Base-by-base conservation (phyloP, 148 eudicot species). In the Chenopodium suecicum region DNA sequence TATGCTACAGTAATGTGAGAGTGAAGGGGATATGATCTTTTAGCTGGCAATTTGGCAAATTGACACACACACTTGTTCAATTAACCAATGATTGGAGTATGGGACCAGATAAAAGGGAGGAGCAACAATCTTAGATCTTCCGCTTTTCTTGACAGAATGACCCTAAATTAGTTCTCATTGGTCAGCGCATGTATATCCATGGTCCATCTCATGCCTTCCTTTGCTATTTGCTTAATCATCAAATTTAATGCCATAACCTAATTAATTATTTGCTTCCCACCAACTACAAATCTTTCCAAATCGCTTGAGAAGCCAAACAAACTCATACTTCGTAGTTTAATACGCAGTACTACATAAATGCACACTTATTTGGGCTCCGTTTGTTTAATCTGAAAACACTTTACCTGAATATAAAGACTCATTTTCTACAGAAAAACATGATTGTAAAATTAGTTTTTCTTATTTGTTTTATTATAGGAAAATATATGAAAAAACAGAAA, bases 81-180 rank as follows among this genome's bases (percentile, higher is more conserved):
- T 31, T 29, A 13, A 75, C 65, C 78, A 56, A 75, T 75, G 78
- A 75, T 75, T 75, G 25, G 23, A 31, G 13, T 31, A 56, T 54
- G 47, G 78, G 78, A 32, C 78, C 78, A 75, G 11, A 2, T 29
- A 17, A 75, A 75, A 32, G 14, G 65, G 6, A 20, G 34, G 1
- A 37, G 37, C 41, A 17, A 27, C 8, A 29, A 48, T 7, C 10
- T 50, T 17, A 74, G 58, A 29, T 75, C 65, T 50, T 7, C 65
- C 65, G 23, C 25, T 75, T 16, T 60, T 34, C 4, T 75, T 7
- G 65, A 75, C 46, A 52, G n/a, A 54, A 74, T 31, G 29, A 16
- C 66, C 9, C 66, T 0, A 13, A 56, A 54, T 47, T 54, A 75
- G 25, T 52, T 22, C 31, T 74, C 77, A 25, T 52, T 74, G 60